Percentiles rank a stretch among this genome's conserved stretches.
Evolutionary conservation across 495 filamentous ascomycete genomes (phyloP).

Genomic region (Xylaria nigripes): DNA sequence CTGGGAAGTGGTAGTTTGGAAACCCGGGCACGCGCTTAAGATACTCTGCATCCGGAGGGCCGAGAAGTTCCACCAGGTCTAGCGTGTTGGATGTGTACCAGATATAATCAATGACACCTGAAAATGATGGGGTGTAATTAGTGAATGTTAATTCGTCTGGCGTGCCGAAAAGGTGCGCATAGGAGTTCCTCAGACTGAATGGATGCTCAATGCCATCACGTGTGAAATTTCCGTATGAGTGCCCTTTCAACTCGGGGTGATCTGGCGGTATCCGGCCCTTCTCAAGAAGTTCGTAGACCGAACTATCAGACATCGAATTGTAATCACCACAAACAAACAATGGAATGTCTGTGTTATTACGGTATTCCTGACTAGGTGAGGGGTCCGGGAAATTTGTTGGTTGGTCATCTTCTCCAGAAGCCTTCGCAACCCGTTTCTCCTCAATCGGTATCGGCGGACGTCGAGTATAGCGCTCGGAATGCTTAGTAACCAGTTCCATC

Average conservation of each 20-base stretch:
- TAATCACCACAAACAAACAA: slow-evolving; percentile 90
- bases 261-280: slow-evolving; percentile 61
- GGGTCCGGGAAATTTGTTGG: slow-evolving; percentile 34
- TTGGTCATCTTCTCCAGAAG: slow-evolving; percentile 40
- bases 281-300: slow-evolving; percentile 80
- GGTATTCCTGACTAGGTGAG: slow-evolving; percentile 60
- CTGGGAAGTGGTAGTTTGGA: slow-evolving; percentile 94
- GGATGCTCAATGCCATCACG: slow-evolving; percentile 85
- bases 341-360: slow-evolving; percentile 76
- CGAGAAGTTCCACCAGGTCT: slow-evolving; percentile 78
- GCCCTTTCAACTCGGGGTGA: slow-evolving; percentile 66
- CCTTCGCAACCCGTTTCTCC: slow-evolving; percentile 68
- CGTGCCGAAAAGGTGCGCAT: slow-evolving; percentile 54
- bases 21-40: slow-evolving; percentile 87
- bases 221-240: slow-evolving; percentile 82
- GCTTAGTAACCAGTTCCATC: slow-evolving; percentile 77
- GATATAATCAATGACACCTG: slow-evolving; percentile 88
- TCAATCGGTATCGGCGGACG: slow-evolving; percentile 53
- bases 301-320: slow-evolving; percentile 77
- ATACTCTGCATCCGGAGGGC: slow-evolving; percentile 84
- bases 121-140: slow-evolving; percentile 90
- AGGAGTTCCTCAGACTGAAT: slow-evolving; percentile 86
- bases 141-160: slow-evolving; percentile 84
- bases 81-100: slow-evolving; percentile 93
- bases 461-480: slow-evolving; percentile 74